phyloP scores from a whole-genome alignment of 768 basidiomycete genomes.

The Stropharia rugosoannulata region DNA sequence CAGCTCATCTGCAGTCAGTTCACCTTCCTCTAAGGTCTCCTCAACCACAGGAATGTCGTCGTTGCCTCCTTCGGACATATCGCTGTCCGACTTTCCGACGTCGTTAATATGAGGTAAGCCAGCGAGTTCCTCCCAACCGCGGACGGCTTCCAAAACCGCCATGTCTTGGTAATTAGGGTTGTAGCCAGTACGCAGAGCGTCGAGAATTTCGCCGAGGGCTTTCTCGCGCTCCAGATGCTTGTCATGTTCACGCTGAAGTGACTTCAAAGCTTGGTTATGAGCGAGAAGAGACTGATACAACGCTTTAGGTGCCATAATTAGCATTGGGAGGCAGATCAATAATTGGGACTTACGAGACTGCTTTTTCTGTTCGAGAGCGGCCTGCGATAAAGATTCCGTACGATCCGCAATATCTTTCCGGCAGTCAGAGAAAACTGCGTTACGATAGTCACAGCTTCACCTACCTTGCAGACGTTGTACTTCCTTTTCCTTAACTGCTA shows the following conservation, averaged over 20 bases:
- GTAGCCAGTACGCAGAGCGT: conserved; percentile 78
- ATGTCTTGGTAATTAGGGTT: conserved; percentile 99
- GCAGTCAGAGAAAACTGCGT: neutral
- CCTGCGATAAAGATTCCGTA: conserved; percentile 75
- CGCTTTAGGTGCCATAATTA: conserved; percentile 42
- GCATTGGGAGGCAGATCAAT: neutral
- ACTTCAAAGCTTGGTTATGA: conserved; percentile 75
- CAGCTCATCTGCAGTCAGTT: conserved; percentile 61
- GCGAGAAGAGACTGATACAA: conserved; percentile 73
- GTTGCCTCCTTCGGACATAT: conserved; percentile 20
- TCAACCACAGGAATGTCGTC: conserved; percentile 26
- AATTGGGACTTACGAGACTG: conserved; percentile 65
- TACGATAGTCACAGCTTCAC: neutral
- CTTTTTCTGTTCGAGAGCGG: conserved; percentile 82
- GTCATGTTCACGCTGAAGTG: conserved; percentile 70
- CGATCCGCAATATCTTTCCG: conserved; percentile 70
- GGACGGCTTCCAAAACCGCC: conserved; percentile 95
- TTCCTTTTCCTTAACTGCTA: conserved; percentile 65
- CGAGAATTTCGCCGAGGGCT: conserved; percentile 80
- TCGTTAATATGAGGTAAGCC: conserved; percentile 73
- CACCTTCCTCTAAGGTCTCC: conserved; percentile 56
- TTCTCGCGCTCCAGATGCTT: conserved; percentile 75
- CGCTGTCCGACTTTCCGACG: conserved; percentile 45
- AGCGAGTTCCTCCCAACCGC: conserved; percentile 84
- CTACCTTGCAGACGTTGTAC: conserved; percentile 71